Conservation (phyloP, 2,329 filamentous ascomycete genomes). For the Leptosphaerulina australis region DNA sequence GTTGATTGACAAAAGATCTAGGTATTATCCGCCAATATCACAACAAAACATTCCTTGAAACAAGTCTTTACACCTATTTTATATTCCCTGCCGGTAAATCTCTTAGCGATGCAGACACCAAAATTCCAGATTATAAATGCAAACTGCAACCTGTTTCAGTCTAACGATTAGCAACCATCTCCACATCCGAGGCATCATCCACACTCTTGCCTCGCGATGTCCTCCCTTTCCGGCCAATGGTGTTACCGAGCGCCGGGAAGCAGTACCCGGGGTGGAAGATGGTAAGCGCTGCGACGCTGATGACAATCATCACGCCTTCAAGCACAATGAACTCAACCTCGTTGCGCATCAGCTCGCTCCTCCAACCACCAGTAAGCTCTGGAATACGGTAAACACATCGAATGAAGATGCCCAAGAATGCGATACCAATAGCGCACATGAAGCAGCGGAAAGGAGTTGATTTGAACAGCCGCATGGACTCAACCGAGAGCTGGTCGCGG, state of each 20-base stretch:
- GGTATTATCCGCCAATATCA: too few relatives aligned
- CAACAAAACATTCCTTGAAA: too few relatives aligned
- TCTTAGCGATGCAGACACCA: too few relatives aligned
- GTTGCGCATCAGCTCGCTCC: slow-evolving; percentile 54
- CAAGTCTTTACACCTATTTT: too few relatives aligned
- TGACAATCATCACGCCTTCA: slow-evolving; percentile 60
- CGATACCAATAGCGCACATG: slow-evolving; percentile 44
- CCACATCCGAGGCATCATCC: slow-evolving; percentile 26
- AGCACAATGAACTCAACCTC: slow-evolving; percentile 57
- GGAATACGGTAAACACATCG: slow-evolving; percentile 58
- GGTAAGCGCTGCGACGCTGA: slow-evolving; percentile 55
- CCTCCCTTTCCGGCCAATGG: slow-evolving; percentile 23
- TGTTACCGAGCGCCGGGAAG: slow-evolving; percentile 43
- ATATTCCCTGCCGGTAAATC: too few relatives aligned
- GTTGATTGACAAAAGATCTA: too few relatives aligned
- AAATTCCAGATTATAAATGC: not conserved
- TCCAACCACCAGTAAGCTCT: slow-evolving; percentile 57
- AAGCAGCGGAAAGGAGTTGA: slow-evolving; percentile 40
- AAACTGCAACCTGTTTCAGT: not conserved
- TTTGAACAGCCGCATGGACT: slow-evolving; percentile 29
- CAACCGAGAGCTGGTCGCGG: slow-evolving; percentile 30
- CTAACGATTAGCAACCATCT: slow-evolving; percentile 17
- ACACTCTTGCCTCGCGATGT: slow-evolving; percentile 22
- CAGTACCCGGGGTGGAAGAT: slow-evolving; percentile 55
- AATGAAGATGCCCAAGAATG: slow-evolving; percentile 54